Evolutionary conservation across 2,329 filamentous ascomycete genomes (phyloP), one percentile per base, ranked within the genome.

Genomic region (Pseudocercospora musae): DNA sequence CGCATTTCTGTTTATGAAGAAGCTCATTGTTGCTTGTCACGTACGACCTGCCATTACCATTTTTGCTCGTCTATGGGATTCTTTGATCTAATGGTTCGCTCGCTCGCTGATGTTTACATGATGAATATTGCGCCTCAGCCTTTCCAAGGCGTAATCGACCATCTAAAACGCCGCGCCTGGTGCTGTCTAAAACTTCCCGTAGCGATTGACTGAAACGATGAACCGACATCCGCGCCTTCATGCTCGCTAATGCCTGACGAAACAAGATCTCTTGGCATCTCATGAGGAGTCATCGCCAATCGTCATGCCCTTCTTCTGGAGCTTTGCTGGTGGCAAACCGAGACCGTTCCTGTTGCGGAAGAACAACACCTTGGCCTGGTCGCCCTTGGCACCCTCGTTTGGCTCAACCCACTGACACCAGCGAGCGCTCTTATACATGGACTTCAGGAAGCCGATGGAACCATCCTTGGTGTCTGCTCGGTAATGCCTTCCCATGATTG

Each of bases 361-460:
- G 86, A 99, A 97, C 59, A 96, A 79, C 29, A 99, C 89, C 65
- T 89, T 88, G 81, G 92, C 89, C 76, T 87, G 89, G 72, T 93
- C 88, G 33, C 92, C 94, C 74, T 87, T 79, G 56, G 92, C 90
- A 58, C 87, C 91, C 71, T 87, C 89, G 73, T 87, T 92, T 60
- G 93, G 92, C 87, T 99, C 95, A 66, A 99, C 93, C 91, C 92
- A 99, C 78, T 98, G 92, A 85, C 95, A 99, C 87, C 85, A 87
- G 65, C 95, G 87, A 48, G 91, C 87, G 72, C 86, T 90, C 69
- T 80, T 89, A 85, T 87, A 99, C 76, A 99, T 80, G 70, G 91
- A 87, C 77, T 84, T 85, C 74, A 99, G 76, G 85, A 99, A 99
- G 53, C 95, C 95, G 48, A 88, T 68, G 40, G 89, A 80, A 52